Evolutionary conservation across 2,329 filamentous ascomycete genomes (phyloP).

Genomic region (Pseudocercospora vitis): DNA sequence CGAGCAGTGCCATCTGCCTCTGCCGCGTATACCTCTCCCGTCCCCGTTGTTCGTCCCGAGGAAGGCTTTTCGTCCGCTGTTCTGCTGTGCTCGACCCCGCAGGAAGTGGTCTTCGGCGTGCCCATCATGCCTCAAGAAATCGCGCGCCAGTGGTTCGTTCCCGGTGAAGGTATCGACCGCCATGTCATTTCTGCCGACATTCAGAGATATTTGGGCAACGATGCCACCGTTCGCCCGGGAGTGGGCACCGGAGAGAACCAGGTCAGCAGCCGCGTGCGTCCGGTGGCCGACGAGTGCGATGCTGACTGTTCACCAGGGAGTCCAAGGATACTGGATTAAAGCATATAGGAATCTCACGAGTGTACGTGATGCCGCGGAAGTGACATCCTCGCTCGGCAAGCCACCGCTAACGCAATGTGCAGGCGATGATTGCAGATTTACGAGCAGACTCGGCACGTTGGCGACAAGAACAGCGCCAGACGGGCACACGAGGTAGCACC

Average conservation of each 20-base stretch:
- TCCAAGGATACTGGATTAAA: constrained; percentile 53
- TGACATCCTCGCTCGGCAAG: no score
- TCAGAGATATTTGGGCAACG: constrained; percentile 52
- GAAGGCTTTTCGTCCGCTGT: not conserved
- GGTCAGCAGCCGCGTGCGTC: constrained; percentile 37
- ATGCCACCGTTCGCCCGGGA: constrained; percentile 52
- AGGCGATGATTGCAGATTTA: constrained; percentile 54
- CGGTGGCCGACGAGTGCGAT: constrained; percentile 7
- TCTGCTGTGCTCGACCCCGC: not conserved
- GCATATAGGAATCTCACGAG: constrained; percentile 53
- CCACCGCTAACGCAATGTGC: constrained; percentile 18
- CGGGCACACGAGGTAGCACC: constrained; percentile 49
- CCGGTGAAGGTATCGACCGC: constrained; percentile 52
- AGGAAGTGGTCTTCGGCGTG: constrained; percentile 8
- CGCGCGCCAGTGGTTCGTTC: constrained; percentile 51
- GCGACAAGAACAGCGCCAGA: constrained; percentile 40
- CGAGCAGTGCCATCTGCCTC: constrained; percentile 1
- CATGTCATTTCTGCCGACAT: constrained; percentile 56
- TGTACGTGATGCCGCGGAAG: no score
- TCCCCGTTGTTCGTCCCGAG: not conserved
- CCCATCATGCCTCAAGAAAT: constrained; percentile 37
- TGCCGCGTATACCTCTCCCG: not conserved
- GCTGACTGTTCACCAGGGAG: constrained; percentile 39
- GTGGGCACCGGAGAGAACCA: constrained; percentile 47
- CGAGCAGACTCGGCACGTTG: constrained; percentile 50